Conservation (phyloP, 495 filamentous ascomycete genomes). For the Aspergillus sparsus region DNA sequence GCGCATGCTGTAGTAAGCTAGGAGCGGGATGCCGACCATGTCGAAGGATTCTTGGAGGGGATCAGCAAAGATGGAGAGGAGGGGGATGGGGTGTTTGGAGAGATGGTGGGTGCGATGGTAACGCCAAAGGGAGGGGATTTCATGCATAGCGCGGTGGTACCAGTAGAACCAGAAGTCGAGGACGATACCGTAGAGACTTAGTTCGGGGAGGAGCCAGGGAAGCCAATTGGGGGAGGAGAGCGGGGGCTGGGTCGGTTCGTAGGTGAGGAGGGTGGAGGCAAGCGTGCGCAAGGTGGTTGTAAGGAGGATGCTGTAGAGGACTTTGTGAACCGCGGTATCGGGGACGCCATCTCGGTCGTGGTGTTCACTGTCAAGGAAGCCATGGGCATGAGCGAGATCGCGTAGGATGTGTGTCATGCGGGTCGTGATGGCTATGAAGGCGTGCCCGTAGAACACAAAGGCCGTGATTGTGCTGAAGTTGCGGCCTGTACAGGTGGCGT, state of each 20-base stretch:
- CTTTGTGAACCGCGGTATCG: conserved; percentile 22
- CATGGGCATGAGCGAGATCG: conserved; percentile 25
- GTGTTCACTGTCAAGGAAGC: conserved; percentile 28
- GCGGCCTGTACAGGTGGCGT: conserved; percentile 28
- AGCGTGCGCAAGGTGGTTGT: conserved; percentile 19
- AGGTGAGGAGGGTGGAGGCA: conserved; percentile 21
- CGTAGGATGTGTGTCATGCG: conserved; percentile 30
- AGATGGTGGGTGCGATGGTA: conserved; percentile 46
- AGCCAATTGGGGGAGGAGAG: conserved; percentile 23
- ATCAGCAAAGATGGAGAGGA: conserved; percentile 42
- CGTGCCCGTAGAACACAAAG: conserved; percentile 39
- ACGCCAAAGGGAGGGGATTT: conserved; percentile 38
- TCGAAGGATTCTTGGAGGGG: conserved; percentile 45
- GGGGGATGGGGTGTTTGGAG: conserved; percentile 43
- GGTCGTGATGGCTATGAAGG: conserved; percentile 32
- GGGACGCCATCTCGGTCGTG: conserved; percentile 27
- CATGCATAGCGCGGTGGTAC: conserved; percentile 45
- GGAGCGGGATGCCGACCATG: conserved; percentile 39
- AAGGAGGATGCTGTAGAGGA: conserved; percentile 21
- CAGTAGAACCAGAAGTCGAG: conserved; percentile 49
- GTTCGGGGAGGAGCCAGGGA: conserved; percentile 34
- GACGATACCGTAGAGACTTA: conserved; percentile 40
- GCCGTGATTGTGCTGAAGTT: conserved; percentile 30
- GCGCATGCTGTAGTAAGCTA: conserved; percentile 35
- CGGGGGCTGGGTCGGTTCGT: conserved; percentile 16